These are phyloP conservation scores for Albugo candida DNA, from an alignment of 352 stramenopile genomes.

Conservation along the genomic window DNA sequence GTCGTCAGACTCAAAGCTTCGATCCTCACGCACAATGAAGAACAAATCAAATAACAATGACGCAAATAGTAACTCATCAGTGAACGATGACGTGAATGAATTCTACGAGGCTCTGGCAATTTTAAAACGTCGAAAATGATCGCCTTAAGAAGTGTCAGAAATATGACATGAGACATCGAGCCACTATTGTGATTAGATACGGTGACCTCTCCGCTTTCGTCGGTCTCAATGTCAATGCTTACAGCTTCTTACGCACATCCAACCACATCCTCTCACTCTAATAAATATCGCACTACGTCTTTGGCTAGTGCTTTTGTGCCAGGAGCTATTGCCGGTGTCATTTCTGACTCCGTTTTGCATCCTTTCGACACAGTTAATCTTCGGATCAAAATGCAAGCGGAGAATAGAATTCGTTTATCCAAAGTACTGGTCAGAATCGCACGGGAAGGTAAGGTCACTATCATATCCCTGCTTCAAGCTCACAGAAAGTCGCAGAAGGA, in stretches of 20 bases:
- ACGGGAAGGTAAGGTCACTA: not conserved
- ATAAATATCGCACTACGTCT: not conserved
- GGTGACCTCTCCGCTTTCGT: too few species aligned
- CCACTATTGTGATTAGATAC: too few species aligned
- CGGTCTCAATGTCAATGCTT: too few species aligned
- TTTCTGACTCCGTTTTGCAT: slow-evolving; percentile 57
- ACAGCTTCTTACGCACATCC: too few species aligned
- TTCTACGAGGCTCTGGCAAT: slow-evolving; percentile 66
- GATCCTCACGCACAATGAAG: not conserved
- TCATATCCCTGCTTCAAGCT: not conserved
- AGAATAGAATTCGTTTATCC: slow-evolving; percentile 5
- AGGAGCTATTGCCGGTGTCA: slow-evolving; percentile 42
- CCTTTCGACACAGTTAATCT: slow-evolving; percentile 69
- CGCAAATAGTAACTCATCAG: slow-evolving; percentile 7
- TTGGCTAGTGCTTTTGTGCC: slow-evolving; percentile 19
- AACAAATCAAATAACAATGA: not conserved
- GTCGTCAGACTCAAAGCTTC: not conserved
- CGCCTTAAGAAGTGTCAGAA: too few species aligned
- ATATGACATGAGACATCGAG: too few species aligned
- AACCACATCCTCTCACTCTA: too few species aligned
- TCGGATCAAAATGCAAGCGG: slow-evolving; percentile 62
- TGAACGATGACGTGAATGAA: slow-evolving; percentile 51
- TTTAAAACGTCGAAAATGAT: slow-evolving; percentile 30
- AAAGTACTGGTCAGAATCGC: not conserved
- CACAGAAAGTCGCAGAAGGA: slow-evolving; percentile 16